Evolutionary conservation across 371 early-diverging fungal species (phyloP), one percentile per base, ranked within the genome.

Genomic region (Mortierella sp.): DNA sequence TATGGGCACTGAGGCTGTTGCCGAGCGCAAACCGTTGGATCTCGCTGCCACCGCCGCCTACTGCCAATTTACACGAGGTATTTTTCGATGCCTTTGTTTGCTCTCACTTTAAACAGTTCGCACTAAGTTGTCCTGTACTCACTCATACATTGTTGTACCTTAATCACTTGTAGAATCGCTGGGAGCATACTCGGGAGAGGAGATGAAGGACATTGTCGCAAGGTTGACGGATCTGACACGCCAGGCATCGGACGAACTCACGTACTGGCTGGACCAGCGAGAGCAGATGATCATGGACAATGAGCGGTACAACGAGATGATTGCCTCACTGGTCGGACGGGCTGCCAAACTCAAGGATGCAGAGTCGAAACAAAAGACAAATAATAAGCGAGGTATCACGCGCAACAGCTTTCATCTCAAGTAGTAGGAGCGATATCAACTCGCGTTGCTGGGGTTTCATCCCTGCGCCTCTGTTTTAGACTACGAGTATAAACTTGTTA

Each of bases 261-360:
- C 91, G 21, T 91, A 92, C 79, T 91, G 95, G 87, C 89, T 96
- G 74, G 97, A 96, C 84, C 93, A 95, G 79, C 92, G 94, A 65
- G 97, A 96, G 79, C 95, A 95, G 77, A 89, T 96, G 74, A 90
- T 95, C 75, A 96, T 96, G 96, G 97, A 96, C 84, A 94, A 96
- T 32, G 97, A 96, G 74, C 95, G 95, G 76, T 96, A 96, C 87
- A 96, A 96, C 79, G 95, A 95, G 84, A 91, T 96, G 91, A 96
- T 96, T 79, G 95, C 94, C 43, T 94, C 94, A 55, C 89, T 96
- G 65, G 96, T 96, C 6, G 94, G 92, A 18, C 93, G 93, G 73
- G 94, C 94, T 6, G 93, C 93, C 73, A 88, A 92, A 75, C 83
- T 93, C 41, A 85, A 85, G 58, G 86, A 88, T 27, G 79, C 82